Conservation (phyloP, 306 rosid species). For the Datisca glomerata region DNA sequence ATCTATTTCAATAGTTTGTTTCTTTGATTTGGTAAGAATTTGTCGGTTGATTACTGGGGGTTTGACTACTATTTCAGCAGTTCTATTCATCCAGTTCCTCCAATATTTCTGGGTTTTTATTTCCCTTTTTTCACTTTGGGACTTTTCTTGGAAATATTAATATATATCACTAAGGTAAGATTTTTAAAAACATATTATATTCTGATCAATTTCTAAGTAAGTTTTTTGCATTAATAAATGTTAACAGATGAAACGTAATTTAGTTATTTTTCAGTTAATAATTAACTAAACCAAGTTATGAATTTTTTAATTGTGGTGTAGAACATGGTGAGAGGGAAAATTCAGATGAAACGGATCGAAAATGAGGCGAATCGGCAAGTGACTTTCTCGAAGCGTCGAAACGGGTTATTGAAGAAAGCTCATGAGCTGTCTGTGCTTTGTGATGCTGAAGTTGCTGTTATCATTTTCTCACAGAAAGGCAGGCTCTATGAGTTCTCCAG, state of each 20-base stretch:
- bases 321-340: constrained; percentile 60
- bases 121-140: no score
- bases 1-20: no score
- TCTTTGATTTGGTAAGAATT: no score
- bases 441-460: no score
- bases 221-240: not conserved
- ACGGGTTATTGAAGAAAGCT: constrained; percentile 57
- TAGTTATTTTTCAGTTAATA: not conserved
- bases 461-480: constrained; percentile 65
- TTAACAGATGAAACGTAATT: not conserved
- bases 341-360: constrained; percentile 48
- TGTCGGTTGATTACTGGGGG: no score
- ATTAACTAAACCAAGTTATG: not conserved
- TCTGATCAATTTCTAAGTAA: not conserved
- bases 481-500: constrained; percentile 44
- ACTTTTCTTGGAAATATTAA: no score
- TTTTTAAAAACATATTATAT: not conserved
- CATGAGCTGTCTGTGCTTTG: constrained; percentile 52
- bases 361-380: constrained; percentile 44
- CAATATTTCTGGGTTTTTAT: no score
- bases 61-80: no score
- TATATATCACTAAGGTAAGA: no score
- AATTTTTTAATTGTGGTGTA: not conserved
- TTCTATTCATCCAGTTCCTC: no score
- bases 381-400: constrained; percentile 50